These are phyloP conservation scores for Saccharomyces mikatae DNA, from an alignment of 805 yeast genomes.

Conservation along the genomic window DNA sequence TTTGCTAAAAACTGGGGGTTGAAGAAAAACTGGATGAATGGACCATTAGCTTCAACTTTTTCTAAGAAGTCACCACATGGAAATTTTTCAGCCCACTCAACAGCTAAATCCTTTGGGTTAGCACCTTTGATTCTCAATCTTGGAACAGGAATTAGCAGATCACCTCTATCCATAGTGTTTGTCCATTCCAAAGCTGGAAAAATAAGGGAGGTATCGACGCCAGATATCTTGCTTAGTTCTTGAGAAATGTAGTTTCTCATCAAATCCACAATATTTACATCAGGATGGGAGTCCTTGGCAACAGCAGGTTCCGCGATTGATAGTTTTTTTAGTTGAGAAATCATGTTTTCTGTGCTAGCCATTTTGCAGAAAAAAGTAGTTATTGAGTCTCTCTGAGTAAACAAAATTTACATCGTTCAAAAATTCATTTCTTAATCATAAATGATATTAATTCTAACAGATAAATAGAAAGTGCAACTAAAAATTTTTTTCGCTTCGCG, in stretches of 20 bases:
- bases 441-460: neutral
- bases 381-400: neutral
- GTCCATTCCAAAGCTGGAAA: conserved; percentile 87
- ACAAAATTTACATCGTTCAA: neutral
- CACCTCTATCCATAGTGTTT: conserved; percentile 80
- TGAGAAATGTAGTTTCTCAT: conserved; percentile 83
- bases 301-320: conserved; percentile 37
- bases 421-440: neutral
- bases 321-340: conserved; percentile 28
- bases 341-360: conserved; percentile 14
- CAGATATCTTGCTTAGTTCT: conserved; percentile 65
- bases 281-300: conserved; percentile 60
- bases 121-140: conserved; percentile 78
- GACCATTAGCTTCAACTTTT: conserved; percentile 75
- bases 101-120: conserved; percentile 63
- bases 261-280: conserved; percentile 72
- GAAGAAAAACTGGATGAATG: conserved; percentile 83
- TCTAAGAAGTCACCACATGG: conserved; percentile 60
- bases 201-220: conserved; percentile 60
- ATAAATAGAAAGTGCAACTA: neutral
- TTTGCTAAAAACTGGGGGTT: conserved; percentile 56
- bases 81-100: conserved; percentile 70
- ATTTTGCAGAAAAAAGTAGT: neutral
- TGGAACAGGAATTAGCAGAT: conserved; percentile 83
- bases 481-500: neutral